phyloP scores from a whole-genome alignment of 352 stramenopile species.

The Globisporangium apiculatum region DNA sequence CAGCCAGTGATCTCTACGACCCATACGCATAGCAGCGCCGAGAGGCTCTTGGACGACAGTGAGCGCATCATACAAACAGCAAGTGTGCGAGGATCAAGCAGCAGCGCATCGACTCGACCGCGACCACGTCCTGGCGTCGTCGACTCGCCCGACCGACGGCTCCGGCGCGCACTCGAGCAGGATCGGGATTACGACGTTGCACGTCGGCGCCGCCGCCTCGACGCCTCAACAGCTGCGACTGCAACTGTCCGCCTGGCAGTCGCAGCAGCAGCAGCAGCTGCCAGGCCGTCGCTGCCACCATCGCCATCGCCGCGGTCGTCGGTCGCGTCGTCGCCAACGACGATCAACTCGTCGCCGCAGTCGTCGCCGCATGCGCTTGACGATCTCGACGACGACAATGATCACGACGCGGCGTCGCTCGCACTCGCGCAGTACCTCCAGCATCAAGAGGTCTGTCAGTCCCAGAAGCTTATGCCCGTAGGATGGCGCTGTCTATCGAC shows the following conservation, averaged over 20 bases:
- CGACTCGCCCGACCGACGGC: constrained; percentile 8
- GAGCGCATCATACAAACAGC: not conserved
- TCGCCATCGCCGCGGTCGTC: constrained; percentile 19
- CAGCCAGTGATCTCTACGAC: no score
- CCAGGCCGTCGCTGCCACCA: constrained; percentile 1
- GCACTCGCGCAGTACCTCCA: constrained; percentile 59
- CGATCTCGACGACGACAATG: constrained; percentile 15
- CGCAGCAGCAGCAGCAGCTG: not conserved
- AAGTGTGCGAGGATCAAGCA: not conserved
- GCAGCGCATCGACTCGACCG: not conserved
- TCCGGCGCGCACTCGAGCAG: constrained; percentile 9
- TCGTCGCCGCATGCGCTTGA: constrained; percentile 1
- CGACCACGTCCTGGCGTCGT: constrained; percentile 10
- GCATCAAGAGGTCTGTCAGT: constrained; percentile 46
- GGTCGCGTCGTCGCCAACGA: constrained; percentile 15
- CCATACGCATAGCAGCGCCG: no score
- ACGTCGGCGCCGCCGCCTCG: not conserved
- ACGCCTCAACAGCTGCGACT: not conserved
- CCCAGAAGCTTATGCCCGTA: no score
- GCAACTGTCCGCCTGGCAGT: not conserved
- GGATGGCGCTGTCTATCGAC: not conserved
- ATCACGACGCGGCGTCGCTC: constrained; percentile 63
- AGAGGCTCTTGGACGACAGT: no score
- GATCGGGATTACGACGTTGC: constrained; percentile 12
- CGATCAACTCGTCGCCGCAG: constrained; percentile 13